Evolutionary conservation across 805 yeast genomes (phyloP).

Genomic region (Priceomyces fermenticarens): DNA sequence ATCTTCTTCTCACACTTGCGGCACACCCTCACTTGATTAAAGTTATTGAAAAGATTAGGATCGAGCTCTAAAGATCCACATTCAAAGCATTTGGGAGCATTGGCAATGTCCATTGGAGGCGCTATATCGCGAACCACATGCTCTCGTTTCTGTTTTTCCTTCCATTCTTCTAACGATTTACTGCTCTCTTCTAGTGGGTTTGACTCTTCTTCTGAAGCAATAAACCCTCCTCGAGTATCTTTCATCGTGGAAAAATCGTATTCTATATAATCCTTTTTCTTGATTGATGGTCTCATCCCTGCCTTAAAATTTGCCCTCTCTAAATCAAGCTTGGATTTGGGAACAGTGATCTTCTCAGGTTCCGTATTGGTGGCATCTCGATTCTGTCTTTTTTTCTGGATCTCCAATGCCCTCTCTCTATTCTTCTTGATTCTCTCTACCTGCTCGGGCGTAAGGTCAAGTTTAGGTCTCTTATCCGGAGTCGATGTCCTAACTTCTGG

Average conservation of each 20-base stretch:
- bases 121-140: constrained; percentile 49
- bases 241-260: constrained; percentile 89
- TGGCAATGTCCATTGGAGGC: constrained; percentile 68
- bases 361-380: constrained; percentile 29
- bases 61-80: constrained; percentile 83
- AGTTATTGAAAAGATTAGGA: constrained; percentile 63
- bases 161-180: constrained; percentile 43
- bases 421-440: constrained; percentile 48
- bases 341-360: constrained; percentile 9
- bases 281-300: constrained; percentile 36
- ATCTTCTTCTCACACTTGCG: constrained; percentile 63
- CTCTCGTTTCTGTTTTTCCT: constrained; percentile 41
- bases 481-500: neutral
- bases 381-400: constrained; percentile 31
- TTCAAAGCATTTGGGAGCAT: constrained; percentile 80
- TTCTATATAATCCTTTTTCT: constrained; percentile 68
- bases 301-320: constrained; percentile 3
- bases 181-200: constrained; percentile 18
- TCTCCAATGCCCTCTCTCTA: constrained; percentile 51
- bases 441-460: constrained; percentile 48
- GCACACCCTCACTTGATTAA: constrained; percentile 70
- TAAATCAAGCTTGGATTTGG: neutral
- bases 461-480: constrained; percentile 16
- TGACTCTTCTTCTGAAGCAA: constrained; percentile 30
- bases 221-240: constrained; percentile 84